A percentile compares a stretch with the other conserved stretches of the same genome.
Conservation (phyloP, 768 basidiomycete genomes). For the Kwoniella europaea region DNA sequence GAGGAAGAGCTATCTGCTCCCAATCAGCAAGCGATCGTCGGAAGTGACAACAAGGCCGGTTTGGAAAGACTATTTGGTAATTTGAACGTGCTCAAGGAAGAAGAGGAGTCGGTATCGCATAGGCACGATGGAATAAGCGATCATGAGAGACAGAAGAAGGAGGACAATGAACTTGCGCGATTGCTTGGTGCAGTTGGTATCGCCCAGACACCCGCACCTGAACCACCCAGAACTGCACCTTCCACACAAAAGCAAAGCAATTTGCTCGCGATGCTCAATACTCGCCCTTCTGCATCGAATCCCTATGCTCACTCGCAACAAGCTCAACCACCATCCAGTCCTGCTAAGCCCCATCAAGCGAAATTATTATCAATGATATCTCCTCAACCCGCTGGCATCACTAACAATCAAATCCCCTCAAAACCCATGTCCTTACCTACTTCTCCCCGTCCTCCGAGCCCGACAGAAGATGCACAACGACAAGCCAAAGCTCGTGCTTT, state of each 20-base stretch:
- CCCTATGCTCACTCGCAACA: neutral
- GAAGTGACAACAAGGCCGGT: conserved; percentile 34
- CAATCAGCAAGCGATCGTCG: conserved; percentile 6
- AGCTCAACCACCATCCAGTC: neutral
- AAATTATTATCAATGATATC: conserved; percentile 39
- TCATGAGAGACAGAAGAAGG: conserved; percentile 28
- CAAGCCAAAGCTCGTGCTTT: conserved; percentile 41
- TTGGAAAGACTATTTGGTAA: conserved; percentile 42
- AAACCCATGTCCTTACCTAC: conserved; percentile 40
- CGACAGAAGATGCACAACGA: conserved; percentile 30
- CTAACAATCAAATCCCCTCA: neutral
- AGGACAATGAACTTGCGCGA: conserved; percentile 43
- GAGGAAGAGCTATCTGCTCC: conserved; percentile 33
- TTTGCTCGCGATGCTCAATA: conserved; percentile 45
- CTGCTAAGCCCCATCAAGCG: conserved; percentile 40
- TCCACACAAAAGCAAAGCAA: conserved; percentile 32
- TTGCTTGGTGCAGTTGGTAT: conserved; percentile 66
- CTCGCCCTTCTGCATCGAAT: neutral
- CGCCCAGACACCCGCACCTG: conserved; percentile 72
- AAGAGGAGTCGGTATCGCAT: conserved; percentile 17
- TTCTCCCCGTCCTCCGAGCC: conserved; percentile 32
- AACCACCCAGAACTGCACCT: conserved; percentile 53
- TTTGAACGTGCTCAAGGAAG: conserved; percentile 22
- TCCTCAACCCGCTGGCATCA: conserved; percentile 1
- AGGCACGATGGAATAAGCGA: conserved; percentile 7